Evolutionary conservation across 2,329 filamentous ascomycete genomes (phyloP), one percentile per base, ranked within the genome.

Genomic region (Cadophora luteo-olivacea): DNA sequence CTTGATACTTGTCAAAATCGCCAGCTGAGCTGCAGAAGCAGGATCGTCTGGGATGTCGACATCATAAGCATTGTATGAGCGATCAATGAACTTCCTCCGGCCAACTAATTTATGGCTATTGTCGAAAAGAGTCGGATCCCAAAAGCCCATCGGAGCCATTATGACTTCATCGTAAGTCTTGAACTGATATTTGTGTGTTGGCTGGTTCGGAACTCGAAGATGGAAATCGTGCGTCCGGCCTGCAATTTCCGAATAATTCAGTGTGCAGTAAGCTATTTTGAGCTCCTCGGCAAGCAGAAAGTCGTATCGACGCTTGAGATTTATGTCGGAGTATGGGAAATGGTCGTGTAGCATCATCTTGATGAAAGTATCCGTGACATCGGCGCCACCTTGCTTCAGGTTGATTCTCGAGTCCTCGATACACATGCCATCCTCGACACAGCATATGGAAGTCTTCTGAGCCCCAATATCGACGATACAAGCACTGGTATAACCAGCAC

Each of bases 271-370:
- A 78, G 94, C 97, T 74, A 91, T 92, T 83, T 99, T 99, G 68
- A 99, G 84, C 82, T 99, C 96, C 80, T 99, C 96, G 1, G 95
- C 95, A 29, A 99, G 85, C 48, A 98, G 81, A 74, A 95, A 97
- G 78, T 99, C 96, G 76, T 97, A 97, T 60, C 96, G 89, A 65
- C 94, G 87, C 79, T 89, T 90, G 33, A 99, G 84, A 77, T 99
- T 97, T 81, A 99, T 97, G 24, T 97, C 94, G 60, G 91, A 87
- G 78, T 99, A 99, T 5, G 97, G 95, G 75, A 99, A 97, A 75
- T 96, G 92, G 79, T 97, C 94, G 80, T 92, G 94, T 2, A 99
- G 87, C 91, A 98, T 94, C 95, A 98, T 98, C 81, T 96, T 97
- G 78, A 97, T 86, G 76, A 99, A 97, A 0, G 93, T 92, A 75